These are phyloP conservation scores for Pseudocercospora vitis DNA, from an alignment of 2,329 filamentous ascomycete species.

Conservation along the genomic window DNA sequence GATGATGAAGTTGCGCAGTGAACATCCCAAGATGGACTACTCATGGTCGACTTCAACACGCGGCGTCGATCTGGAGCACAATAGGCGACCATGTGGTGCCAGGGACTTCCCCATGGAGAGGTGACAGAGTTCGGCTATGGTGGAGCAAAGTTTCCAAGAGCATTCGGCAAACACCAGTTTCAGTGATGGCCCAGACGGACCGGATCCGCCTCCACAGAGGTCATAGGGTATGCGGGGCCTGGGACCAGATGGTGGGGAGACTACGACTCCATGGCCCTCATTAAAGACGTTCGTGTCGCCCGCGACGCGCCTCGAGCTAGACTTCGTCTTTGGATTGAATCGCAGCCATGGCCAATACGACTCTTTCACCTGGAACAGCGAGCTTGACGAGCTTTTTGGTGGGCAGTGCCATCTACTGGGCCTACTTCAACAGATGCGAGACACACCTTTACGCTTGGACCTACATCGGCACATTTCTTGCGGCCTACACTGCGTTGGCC, in stretches of 20 bases:
- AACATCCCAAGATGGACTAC: no score
- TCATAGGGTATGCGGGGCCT: slow-evolving; percentile 16
- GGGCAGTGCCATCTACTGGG: slow-evolving; percentile 27
- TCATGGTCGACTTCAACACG: neutral
- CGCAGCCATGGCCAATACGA: neutral
- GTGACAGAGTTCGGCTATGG: slow-evolving; percentile 2
- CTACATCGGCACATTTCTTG: slow-evolving; percentile 30
- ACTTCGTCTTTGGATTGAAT: neutral
- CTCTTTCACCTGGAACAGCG: neutral
- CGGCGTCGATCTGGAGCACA: neutral
- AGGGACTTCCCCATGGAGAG: neutral
- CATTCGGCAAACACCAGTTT: slow-evolving; percentile 16
- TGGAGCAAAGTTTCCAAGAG: slow-evolving; percentile 16
- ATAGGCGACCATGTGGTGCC: no score
- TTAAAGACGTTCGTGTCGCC: neutral
- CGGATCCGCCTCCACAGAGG: slow-evolving; percentile 6
- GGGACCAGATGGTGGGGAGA: slow-evolving; percentile 5
- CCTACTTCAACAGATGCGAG: slow-evolving; percentile 31
- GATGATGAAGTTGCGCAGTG: no score
- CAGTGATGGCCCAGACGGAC: slow-evolving; percentile 6
- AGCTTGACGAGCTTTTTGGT: slow-evolving; percentile 7
- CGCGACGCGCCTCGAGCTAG: neutral
- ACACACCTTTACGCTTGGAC: slow-evolving; percentile 32
- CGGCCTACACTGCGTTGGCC: slow-evolving; percentile 18
- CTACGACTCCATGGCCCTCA: slow-evolving; percentile 4